Base-by-base conservation (phyloP, 148 eudicot genomes). In the Mesembryanthemum crystallinum region DNA sequence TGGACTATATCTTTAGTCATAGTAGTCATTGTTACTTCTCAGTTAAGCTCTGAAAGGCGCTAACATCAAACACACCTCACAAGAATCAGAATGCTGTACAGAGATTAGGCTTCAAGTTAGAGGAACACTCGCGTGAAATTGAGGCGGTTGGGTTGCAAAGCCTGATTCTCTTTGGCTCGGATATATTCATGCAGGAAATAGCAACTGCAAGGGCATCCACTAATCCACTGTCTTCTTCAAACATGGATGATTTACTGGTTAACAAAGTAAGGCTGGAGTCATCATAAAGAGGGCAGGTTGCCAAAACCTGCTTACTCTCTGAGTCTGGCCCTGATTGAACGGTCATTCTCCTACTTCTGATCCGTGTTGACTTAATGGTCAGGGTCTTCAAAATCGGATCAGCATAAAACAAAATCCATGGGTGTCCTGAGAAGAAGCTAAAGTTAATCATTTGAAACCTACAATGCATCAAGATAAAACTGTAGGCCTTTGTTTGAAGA, bases 21-120 rank as follows among this genome's bases (percentile, higher is more conserved):
- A 60, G 20, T 43, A 27, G 67, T 42, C 65, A 67, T 73, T 39
- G n/a, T 7, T 23, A 66, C 42, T 52, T 72, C 42, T 39, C 64
- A 64, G 74, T 72, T n/a, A 67, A 57, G 32, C 39, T 66, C 67
- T n/a, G 43, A 15, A 12, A 37, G 49, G 66, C 39, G 28, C 27
- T 49, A 13, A 73, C n/a, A 73, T 42, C 67, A 57, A 21, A 67
- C 57, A 58, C 64, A 8, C 64, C n/a, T 58, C 7, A 45, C 28
- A n/a, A 21, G 64, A 51, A 77, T 87, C 85, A 90, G 84, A 88
- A 90, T 64, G 94, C 91, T 85, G 89, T 82, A 85, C 94, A 90
- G 71, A 90, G 90, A 81, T 83, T 85, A 72, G 86, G 77, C 73
- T 82, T 86, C 68, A 90, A 71, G 83, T 88, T 90, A 86, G 94